These are phyloP conservation scores for Cladochytrium replicatum DNA, from an alignment of 192 early-diverging fungal genomes.

Conservation along the genomic window DNA sequence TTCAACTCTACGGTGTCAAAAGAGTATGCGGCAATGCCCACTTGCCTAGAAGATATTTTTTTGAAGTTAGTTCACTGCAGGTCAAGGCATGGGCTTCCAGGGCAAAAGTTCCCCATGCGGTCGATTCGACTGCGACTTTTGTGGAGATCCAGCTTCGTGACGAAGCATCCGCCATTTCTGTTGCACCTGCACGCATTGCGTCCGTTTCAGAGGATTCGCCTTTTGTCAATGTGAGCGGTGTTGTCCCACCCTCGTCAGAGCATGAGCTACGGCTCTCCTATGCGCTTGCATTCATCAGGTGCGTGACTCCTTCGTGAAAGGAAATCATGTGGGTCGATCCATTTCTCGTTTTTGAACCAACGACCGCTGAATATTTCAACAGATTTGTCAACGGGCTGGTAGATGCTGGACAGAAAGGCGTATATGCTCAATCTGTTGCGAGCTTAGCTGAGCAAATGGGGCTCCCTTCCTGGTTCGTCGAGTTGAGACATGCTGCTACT, in stretches of 20 bases:
- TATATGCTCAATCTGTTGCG: constrained; percentile 33
- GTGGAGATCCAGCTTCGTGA: constrained; percentile 50
- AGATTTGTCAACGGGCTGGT: constrained; percentile 52
- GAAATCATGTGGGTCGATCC: not conserved
- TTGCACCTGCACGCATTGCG: too few species aligned
- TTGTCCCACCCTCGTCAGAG: constrained; percentile 18
- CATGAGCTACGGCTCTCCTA: constrained; percentile 40
- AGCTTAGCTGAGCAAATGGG: constrained; percentile 38
- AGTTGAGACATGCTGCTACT: constrained; percentile 44
- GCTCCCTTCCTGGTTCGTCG: constrained; percentile 49
- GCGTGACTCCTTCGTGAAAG: not conserved
- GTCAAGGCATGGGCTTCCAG: constrained; percentile 60
- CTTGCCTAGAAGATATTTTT: not conserved
- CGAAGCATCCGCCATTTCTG: constrained; percentile 5
- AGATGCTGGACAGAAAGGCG: constrained; percentile 35
- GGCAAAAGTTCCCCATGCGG: constrained; percentile 56
- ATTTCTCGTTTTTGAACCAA: not conserved
- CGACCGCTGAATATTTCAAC: not conserved
- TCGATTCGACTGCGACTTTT: constrained; percentile 54
- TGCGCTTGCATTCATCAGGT: constrained; percentile 42
- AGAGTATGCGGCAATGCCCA: constrained; percentile 22
- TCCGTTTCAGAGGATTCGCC: too few species aligned
- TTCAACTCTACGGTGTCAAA: constrained; percentile 38
- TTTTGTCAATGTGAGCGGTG: constrained; percentile 8
- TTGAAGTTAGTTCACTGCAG: constrained; percentile 13